Conservation (phyloP, 1,139 yeast genomes). For the Debaryomyces robertsiae region DNA sequence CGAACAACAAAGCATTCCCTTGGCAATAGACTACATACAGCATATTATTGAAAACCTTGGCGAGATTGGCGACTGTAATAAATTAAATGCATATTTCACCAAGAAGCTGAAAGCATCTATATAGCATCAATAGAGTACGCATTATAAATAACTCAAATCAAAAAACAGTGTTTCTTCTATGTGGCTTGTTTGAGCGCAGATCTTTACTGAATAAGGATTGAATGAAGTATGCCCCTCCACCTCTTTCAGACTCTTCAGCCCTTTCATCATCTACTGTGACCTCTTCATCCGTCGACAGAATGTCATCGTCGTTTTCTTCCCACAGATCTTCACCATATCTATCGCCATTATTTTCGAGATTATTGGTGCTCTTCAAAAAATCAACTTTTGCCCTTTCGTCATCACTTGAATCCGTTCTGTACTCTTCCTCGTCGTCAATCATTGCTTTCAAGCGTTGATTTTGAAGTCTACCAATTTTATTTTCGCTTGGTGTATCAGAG, state of each 20-base stretch:
- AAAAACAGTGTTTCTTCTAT: slow-evolving; percentile 7
- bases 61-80: slow-evolving; percentile 22
- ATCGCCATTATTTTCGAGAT: neutral
- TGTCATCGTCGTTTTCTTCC: slow-evolving; percentile 17
- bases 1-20: slow-evolving; percentile 20
- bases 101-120: slow-evolving; percentile 10
- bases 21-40: slow-evolving; percentile 22
- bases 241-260: neutral
- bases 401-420: slow-evolving; percentile 15
- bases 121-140: slow-evolving; percentile 1
- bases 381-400: slow-evolving; percentile 4
- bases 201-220: slow-evolving; percentile 3
- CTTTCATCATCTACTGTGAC: slow-evolving; percentile 11
- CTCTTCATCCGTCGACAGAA: slow-evolving; percentile 9
- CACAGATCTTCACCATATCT: slow-evolving; percentile 11
- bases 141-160: slow-evolving; percentile 4
- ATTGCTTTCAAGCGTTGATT: slow-evolving; percentile 7
- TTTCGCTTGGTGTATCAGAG: neutral
- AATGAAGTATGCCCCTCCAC: neutral
- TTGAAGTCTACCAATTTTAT: no score
- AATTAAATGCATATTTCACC: slow-evolving; percentile 22
- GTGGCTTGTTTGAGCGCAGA: neutral
- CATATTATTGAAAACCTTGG: slow-evolving; percentile 24
- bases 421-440: slow-evolving; percentile 17
- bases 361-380: neutral